Conservation (phyloP, 352 stramenopile genomes). For the Globisporangium yorkense region DNA sequence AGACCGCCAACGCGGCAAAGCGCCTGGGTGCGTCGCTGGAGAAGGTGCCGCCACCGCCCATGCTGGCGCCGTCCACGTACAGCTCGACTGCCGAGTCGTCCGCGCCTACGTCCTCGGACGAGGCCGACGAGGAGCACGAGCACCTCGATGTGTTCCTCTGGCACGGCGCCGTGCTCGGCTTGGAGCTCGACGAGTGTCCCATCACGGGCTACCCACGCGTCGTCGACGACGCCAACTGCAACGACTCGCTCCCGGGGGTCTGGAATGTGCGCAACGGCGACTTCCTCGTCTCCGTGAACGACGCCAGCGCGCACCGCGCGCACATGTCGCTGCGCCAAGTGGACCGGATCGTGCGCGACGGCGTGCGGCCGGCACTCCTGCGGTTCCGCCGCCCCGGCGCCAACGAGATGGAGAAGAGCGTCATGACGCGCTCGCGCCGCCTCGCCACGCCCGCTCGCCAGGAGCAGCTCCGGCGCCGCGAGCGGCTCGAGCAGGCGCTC, state of each 20-base stretch:
- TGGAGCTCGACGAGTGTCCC: conserved; percentile 39
- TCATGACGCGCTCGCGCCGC: conserved; percentile 16
- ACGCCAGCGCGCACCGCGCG: conserved; percentile 28
- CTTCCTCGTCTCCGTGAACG: conserved; percentile 57
- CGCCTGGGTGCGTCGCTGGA: neutral
- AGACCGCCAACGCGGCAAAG: neutral
- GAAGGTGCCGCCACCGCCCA: conserved; percentile 9
- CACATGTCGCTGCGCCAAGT: conserved; percentile 39
- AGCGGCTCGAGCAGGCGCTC: conserved; percentile 47
- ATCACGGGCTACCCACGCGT: conserved; percentile 52
- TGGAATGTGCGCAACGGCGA: conserved; percentile 58
- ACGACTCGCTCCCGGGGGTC: conserved; percentile 58
- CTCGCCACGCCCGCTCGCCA: conserved; percentile 6
- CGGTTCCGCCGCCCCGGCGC: conserved; percentile 45
- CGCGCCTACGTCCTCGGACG: conserved; percentile 13
- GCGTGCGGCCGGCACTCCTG: conserved; percentile 54
- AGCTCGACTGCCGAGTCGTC: conserved; percentile 3
- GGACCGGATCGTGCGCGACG: conserved; percentile 51
- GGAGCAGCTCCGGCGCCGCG: conserved; percentile 35
- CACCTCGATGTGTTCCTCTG: conserved; percentile 60
- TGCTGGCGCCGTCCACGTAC: conserved; percentile 8
- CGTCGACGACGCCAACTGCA: conserved; percentile 39
- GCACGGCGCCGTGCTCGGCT: conserved; percentile 47
- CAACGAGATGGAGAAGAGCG: conserved; percentile 31
- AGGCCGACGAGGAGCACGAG: conserved; percentile 33